Conservation (phyloP, 768 basidiomycete species). For the Phanerodontia chrysosporium region DNA sequence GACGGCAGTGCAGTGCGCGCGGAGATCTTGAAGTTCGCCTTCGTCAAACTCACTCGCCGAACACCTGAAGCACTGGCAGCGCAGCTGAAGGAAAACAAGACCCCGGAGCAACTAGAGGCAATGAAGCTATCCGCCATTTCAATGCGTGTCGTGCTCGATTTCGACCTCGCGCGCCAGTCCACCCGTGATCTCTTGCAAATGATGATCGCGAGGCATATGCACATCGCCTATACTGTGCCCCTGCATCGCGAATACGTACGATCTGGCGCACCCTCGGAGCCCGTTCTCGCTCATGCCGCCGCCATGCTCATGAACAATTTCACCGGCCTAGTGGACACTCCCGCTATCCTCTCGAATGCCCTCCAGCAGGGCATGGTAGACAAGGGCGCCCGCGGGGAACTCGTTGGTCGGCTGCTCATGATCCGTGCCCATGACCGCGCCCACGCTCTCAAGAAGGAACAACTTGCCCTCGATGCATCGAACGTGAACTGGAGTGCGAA, state of each 20-base stretch:
- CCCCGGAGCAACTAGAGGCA: too few species aligned
- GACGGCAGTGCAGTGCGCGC: too few species aligned
- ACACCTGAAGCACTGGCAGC: too few species aligned
- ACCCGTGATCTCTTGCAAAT: background rate
- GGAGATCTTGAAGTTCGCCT: too few species aligned
- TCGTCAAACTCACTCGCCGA: too few species aligned
- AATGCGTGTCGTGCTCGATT: too few species aligned
- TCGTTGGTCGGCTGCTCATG: slow-evolving; percentile 24
- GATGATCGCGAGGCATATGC: slow-evolving; percentile 27
- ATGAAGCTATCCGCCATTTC: too few species aligned
- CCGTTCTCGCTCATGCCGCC: slow-evolving; percentile 31
- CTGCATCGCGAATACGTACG: slow-evolving; percentile 19
- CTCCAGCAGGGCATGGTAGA: slow-evolving; percentile 11
- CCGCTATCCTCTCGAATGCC: slow-evolving; percentile 2
- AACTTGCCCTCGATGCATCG: too few species aligned
- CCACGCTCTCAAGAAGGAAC: background rate
- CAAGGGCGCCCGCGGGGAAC: slow-evolving; percentile 21
- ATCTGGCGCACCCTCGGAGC: slow-evolving; percentile 31
- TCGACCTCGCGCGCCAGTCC: too few species aligned
- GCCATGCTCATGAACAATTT: background rate
- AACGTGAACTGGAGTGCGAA: background rate
- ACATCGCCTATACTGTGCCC: slow-evolving; percentile 25
- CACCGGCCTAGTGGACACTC: background rate
- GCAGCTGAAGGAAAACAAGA: too few species aligned
- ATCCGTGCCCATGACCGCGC: slow-evolving; percentile 22